Base-by-base conservation (phyloP, 495 filamentous ascomycete genomes). In the Aspergillus sclerotioniger region DNA sequence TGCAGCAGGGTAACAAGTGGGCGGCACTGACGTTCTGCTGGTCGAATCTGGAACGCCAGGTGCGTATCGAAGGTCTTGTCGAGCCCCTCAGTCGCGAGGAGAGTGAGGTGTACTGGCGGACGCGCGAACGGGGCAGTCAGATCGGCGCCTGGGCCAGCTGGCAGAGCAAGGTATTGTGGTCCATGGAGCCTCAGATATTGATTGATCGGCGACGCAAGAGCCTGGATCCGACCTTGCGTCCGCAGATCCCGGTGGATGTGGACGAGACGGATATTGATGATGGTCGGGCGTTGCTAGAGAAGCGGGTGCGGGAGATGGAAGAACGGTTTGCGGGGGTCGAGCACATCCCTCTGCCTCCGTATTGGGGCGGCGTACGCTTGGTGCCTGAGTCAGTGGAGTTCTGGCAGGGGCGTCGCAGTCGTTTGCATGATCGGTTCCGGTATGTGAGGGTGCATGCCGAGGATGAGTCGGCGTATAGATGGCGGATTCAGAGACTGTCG, bases 111-210 rank as follows among this genome's bases (percentile, higher is more conserved):
- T 97, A 98, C 74, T 98, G 84, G 75, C 87, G 89, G 65, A 94
- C 91, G 3, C 72, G 90, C 41, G 87, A 87, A 44, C 76, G 90
- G 25, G 90, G 90, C 3, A 91, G 86, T 64, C 82, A 90, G 64
- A 83, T 98, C 61, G 95, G 94, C 6, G 94, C 90, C 10, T 98
- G 94, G 94, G 91, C 94, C 10, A 95, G 90, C 74, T 82, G 78
- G 77, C 92, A 97, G 82, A 93, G 90, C 67, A 74, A 80, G 59
- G 89, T 89, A 39, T 70, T 95, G 44, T 71, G 69, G 72, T 79
- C 78, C 19, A 62, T 65, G 8, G 66, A 73, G 51, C 65, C 71
- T 3, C 59, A 46, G 8, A 47, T 58, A 8, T 39, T 77, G 50
- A 61, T 63, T 25, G 63, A 56, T 29, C 61, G 68, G 51, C 63